Evolutionary conservation across 139 green algal species (phyloP), one percentile per base, ranked within the genome.

Genomic region (Dunaliella sp.): DNA sequence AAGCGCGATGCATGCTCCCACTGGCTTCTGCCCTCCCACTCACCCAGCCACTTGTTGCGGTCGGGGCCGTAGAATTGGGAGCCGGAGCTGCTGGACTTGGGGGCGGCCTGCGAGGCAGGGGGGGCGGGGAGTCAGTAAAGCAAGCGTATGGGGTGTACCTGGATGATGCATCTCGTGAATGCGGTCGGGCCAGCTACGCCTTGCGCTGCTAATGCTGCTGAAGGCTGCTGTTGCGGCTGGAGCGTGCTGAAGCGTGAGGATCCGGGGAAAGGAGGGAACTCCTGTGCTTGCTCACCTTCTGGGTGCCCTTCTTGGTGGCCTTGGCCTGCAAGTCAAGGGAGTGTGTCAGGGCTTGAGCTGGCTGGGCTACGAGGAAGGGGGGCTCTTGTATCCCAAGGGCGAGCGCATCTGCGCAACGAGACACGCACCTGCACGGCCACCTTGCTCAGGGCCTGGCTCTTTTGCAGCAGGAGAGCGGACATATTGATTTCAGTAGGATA

Each of bases 21-120:
- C n/a, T n/a, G n/a, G n/a, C n/a, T n/a, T n/a, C n/a, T n/a, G n/a
- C n/a, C n/a, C n/a, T n/a, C 48, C 21, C 25, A 84, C 90, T 86
- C 77, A 87, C 94, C 95, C 85, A 98, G 93, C 91, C 94, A 98
- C 90, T 96, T 96, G 74, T 93, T 92, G 86, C 96, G 92, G 89
- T 98, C 90, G 65, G 95, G 95, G 88, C 95, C 96, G 38, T 89
- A 89, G 35, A 74, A 89, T 34, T 81, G 35, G 0, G 80, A 32
- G 72, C 82, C 86, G 7, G 36, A 31, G 84, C 59, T 72, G 22
- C 36, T 35, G 82, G 86, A 48, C 35, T 73, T 58, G 57, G 81
- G 37, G n/a, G n/a, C n/a, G n/a, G n/a, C n/a, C n/a, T n/a, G n/a
- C n/a, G 24, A 73, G 34, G 78, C 7, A 83, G 35, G 72, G 30